Evolutionary conservation across 2,329 filamentous ascomycete genomes (phyloP).

Genomic region (Epichloe amarillans): DNA sequence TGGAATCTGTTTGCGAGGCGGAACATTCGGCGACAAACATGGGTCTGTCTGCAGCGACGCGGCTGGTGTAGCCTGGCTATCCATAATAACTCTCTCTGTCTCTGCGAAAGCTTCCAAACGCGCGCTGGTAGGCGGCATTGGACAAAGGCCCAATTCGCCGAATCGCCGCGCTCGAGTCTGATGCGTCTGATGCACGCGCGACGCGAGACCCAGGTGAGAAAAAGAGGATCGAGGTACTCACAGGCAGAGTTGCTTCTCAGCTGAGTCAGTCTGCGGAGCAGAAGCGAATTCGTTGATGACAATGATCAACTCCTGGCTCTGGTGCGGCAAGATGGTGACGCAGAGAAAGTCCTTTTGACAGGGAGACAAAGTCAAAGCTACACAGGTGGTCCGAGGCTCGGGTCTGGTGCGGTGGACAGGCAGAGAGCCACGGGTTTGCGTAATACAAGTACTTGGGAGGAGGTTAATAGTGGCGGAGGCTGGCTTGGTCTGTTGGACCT

Average conservation of each 20-base stretch:
- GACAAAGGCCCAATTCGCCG: background rate
- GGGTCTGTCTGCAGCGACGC: constrained; percentile 10
- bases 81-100: constrained; percentile 1
- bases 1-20: constrained; percentile 4
- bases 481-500: constrained; percentile 1
- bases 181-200: constrained; percentile 4
- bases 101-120: constrained; percentile 7
- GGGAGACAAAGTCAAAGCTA: constrained; percentile 10
- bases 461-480: constrained; percentile 1
- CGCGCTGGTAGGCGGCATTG: constrained; percentile 7
- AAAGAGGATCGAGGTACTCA: constrained; percentile 19
- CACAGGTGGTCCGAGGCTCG: constrained; percentile 11
- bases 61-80: constrained; percentile 11
- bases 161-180: background rate
- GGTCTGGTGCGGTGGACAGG: constrained; percentile 8
- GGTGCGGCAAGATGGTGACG: constrained; percentile 9
- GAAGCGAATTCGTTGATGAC: constrained; percentile 12
- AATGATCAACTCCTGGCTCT: constrained; percentile 9
- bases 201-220: constrained; percentile 6
- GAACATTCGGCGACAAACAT: constrained; percentile 7
- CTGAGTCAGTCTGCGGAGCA: constrained; percentile 12
- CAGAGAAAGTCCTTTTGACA: constrained; percentile 7
- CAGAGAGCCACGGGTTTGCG: constrained; percentile 12
- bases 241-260: constrained; percentile 18
- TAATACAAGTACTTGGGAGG: constrained; percentile 13